These are phyloP conservation scores for Talaromyces funiculosus DNA, from an alignment of 2,329 filamentous ascomycete genomes.

Conservation along the genomic window DNA sequence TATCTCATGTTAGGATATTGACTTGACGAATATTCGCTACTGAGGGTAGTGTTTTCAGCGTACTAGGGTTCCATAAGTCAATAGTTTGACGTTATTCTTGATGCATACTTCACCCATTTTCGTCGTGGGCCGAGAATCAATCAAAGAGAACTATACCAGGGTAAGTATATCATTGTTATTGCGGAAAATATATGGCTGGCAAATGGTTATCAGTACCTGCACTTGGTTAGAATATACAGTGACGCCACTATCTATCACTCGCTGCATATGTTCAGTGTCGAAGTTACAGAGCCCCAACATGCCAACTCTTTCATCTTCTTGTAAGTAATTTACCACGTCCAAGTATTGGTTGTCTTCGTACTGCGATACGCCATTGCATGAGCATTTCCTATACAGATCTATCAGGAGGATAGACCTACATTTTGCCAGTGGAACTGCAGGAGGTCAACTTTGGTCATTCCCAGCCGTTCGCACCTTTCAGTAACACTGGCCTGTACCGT, in stretches of 20 bases:
- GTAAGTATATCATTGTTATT: not conserved
- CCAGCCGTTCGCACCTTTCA: constrained; percentile 30
- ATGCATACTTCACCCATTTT: constrained; percentile 35
- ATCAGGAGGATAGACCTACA: constrained; percentile 18
- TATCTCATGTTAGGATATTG: not conserved
- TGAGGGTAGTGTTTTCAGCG: not conserved
- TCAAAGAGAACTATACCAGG: constrained; percentile 33
- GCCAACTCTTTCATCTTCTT: constrained; percentile 28
- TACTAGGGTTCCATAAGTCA: constrained; percentile 42
- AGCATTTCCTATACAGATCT: constrained; percentile 18
- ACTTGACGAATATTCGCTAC: not conserved
- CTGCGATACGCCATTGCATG: not conserved
- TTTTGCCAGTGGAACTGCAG: constrained; percentile 43
- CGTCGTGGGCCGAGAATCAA: constrained; percentile 35
- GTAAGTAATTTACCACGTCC: constrained; percentile 29
- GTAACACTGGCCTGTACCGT: constrained; percentile 29
- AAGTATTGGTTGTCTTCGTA: constrained; percentile 35
- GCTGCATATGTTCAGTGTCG: constrained; percentile 34
- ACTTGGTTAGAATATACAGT: constrained; percentile 36
- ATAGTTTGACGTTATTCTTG: constrained; percentile 36
- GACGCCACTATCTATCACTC: constrained; percentile 29
- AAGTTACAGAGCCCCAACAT: constrained; percentile 40
- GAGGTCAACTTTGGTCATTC: constrained; percentile 33
- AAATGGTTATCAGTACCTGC: constrained; percentile 21
- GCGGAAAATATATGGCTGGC: not conserved